Evolutionary conservation across 495 filamentous ascomycete genomes (phyloP).

Genomic region (Hyaloscypha variabilis): DNA sequence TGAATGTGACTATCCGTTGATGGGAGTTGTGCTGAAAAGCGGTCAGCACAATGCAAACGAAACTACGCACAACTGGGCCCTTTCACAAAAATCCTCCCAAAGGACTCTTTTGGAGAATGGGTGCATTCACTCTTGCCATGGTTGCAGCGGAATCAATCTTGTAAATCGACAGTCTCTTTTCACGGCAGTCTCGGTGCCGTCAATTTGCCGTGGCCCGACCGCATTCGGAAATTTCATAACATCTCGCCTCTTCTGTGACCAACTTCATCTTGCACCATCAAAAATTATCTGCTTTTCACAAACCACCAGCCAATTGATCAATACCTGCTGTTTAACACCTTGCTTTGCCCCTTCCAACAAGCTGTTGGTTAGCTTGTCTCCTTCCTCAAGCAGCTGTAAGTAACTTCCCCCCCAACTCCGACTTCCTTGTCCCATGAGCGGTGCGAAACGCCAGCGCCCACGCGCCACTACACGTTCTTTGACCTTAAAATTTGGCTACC

Average conservation of each 20-base stretch:
- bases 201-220: not conserved
- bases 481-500: not conserved
- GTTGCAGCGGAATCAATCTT: not conserved
- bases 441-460: too few relatives aligned
- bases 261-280: not conserved
- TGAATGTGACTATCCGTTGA: slow-evolving; percentile 7
- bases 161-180: not conserved
- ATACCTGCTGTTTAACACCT: not conserved
- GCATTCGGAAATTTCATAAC: not conserved
- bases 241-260: not conserved
- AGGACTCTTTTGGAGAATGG: not conserved
- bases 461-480: not conserved
- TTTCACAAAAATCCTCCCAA: not conserved
- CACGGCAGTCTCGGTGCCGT: not conserved
- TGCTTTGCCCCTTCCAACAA: not conserved
- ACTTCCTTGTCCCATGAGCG: too few relatives aligned
- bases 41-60: slow-evolving; percentile 1
- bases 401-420: not conserved
- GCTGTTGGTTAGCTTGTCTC: not conserved
- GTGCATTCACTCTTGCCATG: not conserved
- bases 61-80: not conserved
- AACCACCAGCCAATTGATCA: not conserved
- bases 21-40: not conserved
- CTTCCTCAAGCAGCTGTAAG: not conserved
- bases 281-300: not conserved